Conservation (phyloP, 179 eudicot species). For the Spinacia oleracea region DNA sequence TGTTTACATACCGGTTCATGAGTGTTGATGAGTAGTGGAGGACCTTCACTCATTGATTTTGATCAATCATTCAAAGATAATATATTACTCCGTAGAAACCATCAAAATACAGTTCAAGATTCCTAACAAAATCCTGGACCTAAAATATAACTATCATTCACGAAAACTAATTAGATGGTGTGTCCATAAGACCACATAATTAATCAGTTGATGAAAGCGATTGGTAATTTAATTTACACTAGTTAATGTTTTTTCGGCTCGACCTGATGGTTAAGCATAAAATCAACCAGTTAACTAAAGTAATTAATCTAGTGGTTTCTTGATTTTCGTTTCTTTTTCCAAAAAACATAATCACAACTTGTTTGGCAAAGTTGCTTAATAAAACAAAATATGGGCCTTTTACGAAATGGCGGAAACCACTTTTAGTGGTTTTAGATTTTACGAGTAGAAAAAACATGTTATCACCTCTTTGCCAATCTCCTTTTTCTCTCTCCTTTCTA, state of each 20-base stretch:
- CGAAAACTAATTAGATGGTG: constrained; percentile 12
- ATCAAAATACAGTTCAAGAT: constrained; percentile 29
- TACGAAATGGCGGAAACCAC: too few species aligned
- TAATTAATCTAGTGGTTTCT: neutral
- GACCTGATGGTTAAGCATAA: constrained; percentile 20
- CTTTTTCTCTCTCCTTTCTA: too few species aligned
- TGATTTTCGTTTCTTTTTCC: neutral
- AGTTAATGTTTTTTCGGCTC: constrained; percentile 14
- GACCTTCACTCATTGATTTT: neutral
- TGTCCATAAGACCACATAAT: constrained; percentile 27
- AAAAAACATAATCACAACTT: too few species aligned
- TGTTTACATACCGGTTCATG: too few species aligned
- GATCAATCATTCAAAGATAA: constrained; percentile 9
- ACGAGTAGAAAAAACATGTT: too few species aligned
- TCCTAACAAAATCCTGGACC: constrained; percentile 32
- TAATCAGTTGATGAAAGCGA: constrained; percentile 2
- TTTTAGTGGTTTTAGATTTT: too few species aligned
- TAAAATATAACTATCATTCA: constrained; percentile 21
- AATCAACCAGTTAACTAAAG: constrained; percentile 14
- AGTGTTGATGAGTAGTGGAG: too few species aligned
- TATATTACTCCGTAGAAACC: neutral
- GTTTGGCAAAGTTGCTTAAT: too few species aligned
- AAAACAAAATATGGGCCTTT: too few species aligned
- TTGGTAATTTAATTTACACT: constrained; percentile 13
- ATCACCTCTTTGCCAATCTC: too few species aligned